Evolutionary conservation across 768 basidiomycete genomes (phyloP), one percentile per base, ranked within the genome.

Genomic region (Infundibulicybe gibba): DNA sequence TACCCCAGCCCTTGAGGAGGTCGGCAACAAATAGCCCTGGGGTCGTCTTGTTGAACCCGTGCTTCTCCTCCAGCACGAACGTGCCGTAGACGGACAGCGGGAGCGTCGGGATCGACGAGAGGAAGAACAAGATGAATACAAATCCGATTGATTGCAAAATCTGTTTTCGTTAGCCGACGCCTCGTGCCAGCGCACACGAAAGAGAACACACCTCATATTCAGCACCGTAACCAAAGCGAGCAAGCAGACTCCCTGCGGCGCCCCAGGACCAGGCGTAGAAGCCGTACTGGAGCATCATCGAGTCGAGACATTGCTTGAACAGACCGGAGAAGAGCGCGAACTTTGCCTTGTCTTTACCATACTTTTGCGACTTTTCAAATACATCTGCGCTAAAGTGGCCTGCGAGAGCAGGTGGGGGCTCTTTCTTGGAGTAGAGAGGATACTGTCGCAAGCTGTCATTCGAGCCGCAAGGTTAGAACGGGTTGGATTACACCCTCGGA

Each of bases 41-140:
- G 0, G 93, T 90, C 5, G 84, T 94, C 69, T 98, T 97, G 77
- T 98, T 99, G 76, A 97, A 98, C 0, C 94, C 94, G 53, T 97
- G 92, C 53, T 85, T 87, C 61, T 95, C 87, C 67, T 98, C 97
- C 33, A 98, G 74, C 5, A 94, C 87, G 60, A 99, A 99, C 3
- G 92, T 97, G 50, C 83, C 78, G 69, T 97, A 97, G 17, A 85
- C 71, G 30, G 79, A 81, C 35, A 92, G 69, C 15, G 95, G 93
- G 10, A 94, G 70, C 6, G 78, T 70, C 2, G 91, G 83, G 21
- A 90, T 61, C 0, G 82, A 76, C 2, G 86, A 85, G 34, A 82
- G 45, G 48, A 87, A 62, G 56, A 79, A 83, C 37, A 95, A 67
- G 35, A 87, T 59, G 44, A 78, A 79, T 3, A 83, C 75, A 61